phyloP scores from a whole-genome alignment of 495 filamentous ascomycete species.

The Trichoderma orchidacearum region DNA sequence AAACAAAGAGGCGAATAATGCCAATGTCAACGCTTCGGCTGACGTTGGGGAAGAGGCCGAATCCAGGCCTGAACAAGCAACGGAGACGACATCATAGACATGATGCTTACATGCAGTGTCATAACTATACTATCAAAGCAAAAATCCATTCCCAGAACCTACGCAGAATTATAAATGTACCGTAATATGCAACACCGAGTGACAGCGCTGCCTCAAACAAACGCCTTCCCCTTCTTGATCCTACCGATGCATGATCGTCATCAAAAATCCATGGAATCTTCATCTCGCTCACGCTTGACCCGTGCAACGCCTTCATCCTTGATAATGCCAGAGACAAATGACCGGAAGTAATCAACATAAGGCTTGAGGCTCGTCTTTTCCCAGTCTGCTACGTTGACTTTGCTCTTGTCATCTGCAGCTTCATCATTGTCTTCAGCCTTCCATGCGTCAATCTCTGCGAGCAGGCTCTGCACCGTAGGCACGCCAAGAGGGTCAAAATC shows the following conservation, averaged over 20 bases:
- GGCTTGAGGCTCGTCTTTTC: conserved; percentile 93
- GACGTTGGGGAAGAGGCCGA: not conserved
- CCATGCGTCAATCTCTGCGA: conserved; percentile 74
- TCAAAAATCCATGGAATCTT: conserved; percentile 47
- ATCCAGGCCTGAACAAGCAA: not conserved
- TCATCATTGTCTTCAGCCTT: conserved; percentile 12
- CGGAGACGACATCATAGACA: not conserved
- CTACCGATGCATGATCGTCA: not conserved
- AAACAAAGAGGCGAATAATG: not conserved
- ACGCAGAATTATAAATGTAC: not conserved
- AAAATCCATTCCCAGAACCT: not conserved
- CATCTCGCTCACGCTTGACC: conserved; percentile 53
- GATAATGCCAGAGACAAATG: conserved; percentile 62
- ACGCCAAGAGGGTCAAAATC: conserved; percentile 78
- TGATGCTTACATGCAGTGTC: not conserved
- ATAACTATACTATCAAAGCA: not conserved
- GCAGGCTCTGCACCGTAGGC: conserved; percentile 68
- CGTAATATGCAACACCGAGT: not conserved
- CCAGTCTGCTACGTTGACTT: conserved; percentile 54
- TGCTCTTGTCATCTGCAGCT: conserved; percentile 19
- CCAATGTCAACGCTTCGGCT: not conserved
- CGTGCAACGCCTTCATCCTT: conserved; percentile 68
- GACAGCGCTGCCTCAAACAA: no score
- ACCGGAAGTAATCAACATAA: conserved; percentile 79
- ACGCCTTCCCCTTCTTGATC: not conserved